A percentile compares a stretch with the other conserved stretches of the same genome.
These are phyloP conservation scores for Gaertneriomyces sp. DNA, from an alignment of 192 early-diverging fungal species.

Conservation along the genomic window DNA sequence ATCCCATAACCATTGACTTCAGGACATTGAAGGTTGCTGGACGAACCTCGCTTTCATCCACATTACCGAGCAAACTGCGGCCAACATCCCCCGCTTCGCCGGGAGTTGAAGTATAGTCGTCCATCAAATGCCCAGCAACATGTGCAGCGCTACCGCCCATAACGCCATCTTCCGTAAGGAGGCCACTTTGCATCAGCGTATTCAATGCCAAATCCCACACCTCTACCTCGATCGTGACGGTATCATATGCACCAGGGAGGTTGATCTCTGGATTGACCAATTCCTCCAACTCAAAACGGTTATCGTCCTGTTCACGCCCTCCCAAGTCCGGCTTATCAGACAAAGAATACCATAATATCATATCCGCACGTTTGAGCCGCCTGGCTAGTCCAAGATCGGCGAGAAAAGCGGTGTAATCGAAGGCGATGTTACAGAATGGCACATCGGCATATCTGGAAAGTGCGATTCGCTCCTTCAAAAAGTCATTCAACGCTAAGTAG, in stretches of 20 bases:
- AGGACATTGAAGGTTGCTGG: conserved; percentile 70
- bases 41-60: conserved; percentile 38
- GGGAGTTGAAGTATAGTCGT: conserved; percentile 56
- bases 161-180: conserved; percentile 64
- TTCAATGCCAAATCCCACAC: conserved; percentile 77
- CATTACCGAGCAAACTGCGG: conserved; percentile 23
- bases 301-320: conserved; percentile 78
- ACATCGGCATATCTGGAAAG: conserved; percentile 78
- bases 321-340: conserved; percentile 80
- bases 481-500: conserved; percentile 70
- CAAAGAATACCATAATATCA: conserved; percentile 88
- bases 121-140: conserved; percentile 47
- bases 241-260: conserved; percentile 67
- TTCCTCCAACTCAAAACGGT: conserved; percentile 51
- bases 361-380: conserved; percentile 68
- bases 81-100: conserved; percentile 42
- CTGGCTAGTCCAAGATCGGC: conserved; percentile 84
- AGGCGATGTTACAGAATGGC: conserved; percentile 85
- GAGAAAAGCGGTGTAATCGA: conserved; percentile 75
- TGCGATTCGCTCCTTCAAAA: conserved; percentile 68
- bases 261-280: conserved; percentile 71
- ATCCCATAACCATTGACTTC: conserved; percentile 70
- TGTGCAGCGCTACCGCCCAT: conserved; percentile 49
- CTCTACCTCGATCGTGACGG: conserved; percentile 82
- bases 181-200: conserved; percentile 69